These are phyloP conservation scores for Phialocephala sp. DNA, from an alignment of 2,329 filamentous ascomycete species.

Conservation along the genomic window DNA sequence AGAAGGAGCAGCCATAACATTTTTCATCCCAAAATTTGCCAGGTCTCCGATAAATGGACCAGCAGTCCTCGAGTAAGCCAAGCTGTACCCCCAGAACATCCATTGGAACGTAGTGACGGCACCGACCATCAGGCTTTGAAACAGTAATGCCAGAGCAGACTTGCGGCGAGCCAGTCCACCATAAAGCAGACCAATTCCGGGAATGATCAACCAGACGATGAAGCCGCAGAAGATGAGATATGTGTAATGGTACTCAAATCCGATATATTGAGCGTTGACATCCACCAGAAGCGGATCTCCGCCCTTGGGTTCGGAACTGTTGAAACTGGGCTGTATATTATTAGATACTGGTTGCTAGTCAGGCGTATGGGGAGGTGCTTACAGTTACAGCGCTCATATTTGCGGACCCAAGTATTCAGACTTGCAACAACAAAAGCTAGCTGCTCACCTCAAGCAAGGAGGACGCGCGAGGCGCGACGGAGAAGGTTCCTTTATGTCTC, in stretches of 20 bases:
- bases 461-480: slow-evolving; percentile 1
- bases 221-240: slow-evolving; percentile 64
- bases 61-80: slow-evolving; percentile 65
- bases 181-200: slow-evolving; percentile 69
- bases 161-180: slow-evolving; percentile 67
- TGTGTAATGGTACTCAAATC: slow-evolving; percentile 65
- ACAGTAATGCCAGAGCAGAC: slow-evolving; percentile 65
- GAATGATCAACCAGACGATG: slow-evolving; percentile 70
- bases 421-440: neutral
- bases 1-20: slow-evolving; percentile 65
- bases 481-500: slow-evolving; percentile 13
- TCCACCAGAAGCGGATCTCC: slow-evolving; percentile 59
- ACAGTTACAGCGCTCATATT: slow-evolving; percentile 30
- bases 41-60: slow-evolving; percentile 68
- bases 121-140: slow-evolving; percentile 64
- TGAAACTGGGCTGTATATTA: slow-evolving; percentile 34
- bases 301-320: slow-evolving; percentile 51
- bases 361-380: slow-evolving; percentile 2
- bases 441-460: neutral
- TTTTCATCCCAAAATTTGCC: slow-evolving; percentile 64
- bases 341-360: slow-evolving; percentile 13
- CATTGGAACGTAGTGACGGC: slow-evolving; percentile 60
- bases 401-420: slow-evolving; percentile 4
- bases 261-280: slow-evolving; percentile 59
- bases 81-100: slow-evolving; percentile 70